Conservation (phyloP, 2,329 filamentous ascomycete species). For the Bretziella fagacearum region DNA sequence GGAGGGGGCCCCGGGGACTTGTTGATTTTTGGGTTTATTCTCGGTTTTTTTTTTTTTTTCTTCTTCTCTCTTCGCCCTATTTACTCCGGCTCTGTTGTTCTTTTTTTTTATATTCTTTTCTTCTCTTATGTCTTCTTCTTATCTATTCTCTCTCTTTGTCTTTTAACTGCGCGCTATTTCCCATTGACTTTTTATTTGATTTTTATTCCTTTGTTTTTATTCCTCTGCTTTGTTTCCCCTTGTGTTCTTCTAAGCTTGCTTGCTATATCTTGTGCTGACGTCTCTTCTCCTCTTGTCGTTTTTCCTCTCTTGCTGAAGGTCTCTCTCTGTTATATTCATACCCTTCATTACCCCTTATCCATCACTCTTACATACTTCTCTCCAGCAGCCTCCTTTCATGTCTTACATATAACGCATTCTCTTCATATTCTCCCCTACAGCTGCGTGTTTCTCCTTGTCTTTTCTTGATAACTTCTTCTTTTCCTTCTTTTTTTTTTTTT, state of each 20-base stretch:
- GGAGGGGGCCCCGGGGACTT: conserved; percentile 15
- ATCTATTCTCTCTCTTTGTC: background rate
- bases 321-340: too few species aligned
- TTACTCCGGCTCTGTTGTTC: background rate
- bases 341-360: too few species aligned
- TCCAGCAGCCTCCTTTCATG: too few species aligned
- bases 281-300: too few species aligned
- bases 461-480: background rate
- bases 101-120: conserved; percentile 15
- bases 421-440: too few species aligned
- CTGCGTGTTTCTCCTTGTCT: background rate
- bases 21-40: conserved; percentile 5
- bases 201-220: background rate
- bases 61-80: background rate
- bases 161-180: background rate
- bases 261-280: background rate
- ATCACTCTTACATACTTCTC: too few species aligned
- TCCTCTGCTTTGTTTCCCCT: background rate
- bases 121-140: conserved; percentile 12
- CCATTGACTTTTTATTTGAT: background rate
- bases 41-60: background rate
- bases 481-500: background rate
- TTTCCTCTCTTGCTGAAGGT: too few species aligned
- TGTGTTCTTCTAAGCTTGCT: background rate
- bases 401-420: too few species aligned